Percentiles rank a stretch among this genome's conserved stretches.
Evolutionary conservation across 208 protist species (phyloP).

Genomic region (Endotrypanum monterogeii): DNA sequence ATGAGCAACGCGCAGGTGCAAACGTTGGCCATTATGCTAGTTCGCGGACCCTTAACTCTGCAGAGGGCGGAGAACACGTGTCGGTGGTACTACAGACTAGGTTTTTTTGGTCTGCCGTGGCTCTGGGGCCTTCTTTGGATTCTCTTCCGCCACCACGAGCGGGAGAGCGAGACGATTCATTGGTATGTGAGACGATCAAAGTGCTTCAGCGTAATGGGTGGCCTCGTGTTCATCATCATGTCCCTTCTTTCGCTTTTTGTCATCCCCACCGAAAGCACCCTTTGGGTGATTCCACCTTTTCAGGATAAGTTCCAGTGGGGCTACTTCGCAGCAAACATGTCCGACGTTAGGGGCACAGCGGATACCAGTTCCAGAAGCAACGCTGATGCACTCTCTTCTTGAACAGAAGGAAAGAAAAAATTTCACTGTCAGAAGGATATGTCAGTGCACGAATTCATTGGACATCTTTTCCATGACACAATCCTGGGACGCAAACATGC

Average conservation of each 20-base stretch:
- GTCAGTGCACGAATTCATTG: background rate
- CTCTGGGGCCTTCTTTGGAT: slow-evolving; percentile 32
- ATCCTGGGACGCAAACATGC: background rate
- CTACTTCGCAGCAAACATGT: slow-evolving; percentile 30
- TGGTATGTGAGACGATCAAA: slow-evolving; percentile 32
- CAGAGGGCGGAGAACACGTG: slow-evolving; percentile 29
- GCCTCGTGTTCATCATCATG: slow-evolving; percentile 5
- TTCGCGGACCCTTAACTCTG: slow-evolving; percentile 26
- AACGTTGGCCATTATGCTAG: slow-evolving; percentile 19
- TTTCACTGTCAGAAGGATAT: background rate
- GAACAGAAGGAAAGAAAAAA: background rate
- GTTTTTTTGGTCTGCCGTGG: slow-evolving; percentile 35
- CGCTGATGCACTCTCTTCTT: background rate
- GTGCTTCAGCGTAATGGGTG: slow-evolving; percentile 5
- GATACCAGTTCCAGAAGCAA: background rate
- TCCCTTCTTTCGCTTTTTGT: slow-evolving; percentile 7
- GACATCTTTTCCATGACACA: background rate
- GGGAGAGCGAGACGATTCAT: slow-evolving; percentile 28
- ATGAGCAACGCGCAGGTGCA: background rate
- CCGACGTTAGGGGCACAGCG: background rate
- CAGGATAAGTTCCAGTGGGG: slow-evolving; percentile 32
- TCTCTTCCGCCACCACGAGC: slow-evolving; percentile 26
- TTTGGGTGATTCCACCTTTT: slow-evolving; percentile 38
- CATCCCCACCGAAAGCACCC: slow-evolving; percentile 17
- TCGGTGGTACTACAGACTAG: slow-evolving; percentile 28